Percentiles rank a stretch among this genome's conserved stretches.
Conservation (phyloP, 495 filamentous ascomycete genomes). For the Neurospora sp. region DNA sequence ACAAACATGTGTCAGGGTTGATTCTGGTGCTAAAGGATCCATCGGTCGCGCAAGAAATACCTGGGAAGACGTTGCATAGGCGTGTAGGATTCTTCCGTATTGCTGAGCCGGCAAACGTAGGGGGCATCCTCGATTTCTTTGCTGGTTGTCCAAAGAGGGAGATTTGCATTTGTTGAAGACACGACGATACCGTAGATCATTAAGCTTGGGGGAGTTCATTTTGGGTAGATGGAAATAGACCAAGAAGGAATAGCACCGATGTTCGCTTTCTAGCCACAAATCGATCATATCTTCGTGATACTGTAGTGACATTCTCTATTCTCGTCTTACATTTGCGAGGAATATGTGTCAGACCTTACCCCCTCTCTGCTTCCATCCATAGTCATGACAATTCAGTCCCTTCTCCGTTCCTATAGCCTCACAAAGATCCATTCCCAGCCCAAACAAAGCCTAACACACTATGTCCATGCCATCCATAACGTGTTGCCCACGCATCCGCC, state of each 20-base stretch:
- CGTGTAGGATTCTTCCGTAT: background rate
- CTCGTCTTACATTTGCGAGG: background rate
- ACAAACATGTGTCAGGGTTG: background rate
- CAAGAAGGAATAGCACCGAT: background rate
- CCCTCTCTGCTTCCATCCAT: background rate
- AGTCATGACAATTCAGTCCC: background rate
- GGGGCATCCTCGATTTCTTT: background rate
- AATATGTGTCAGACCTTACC: background rate
- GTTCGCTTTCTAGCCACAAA: background rate
- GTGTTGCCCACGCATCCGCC: background rate
- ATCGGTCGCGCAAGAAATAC: background rate
- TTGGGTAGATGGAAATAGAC: background rate
- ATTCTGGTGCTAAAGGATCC: background rate
- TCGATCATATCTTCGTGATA: background rate
- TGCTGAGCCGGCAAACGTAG: background rate
- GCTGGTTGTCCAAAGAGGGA: background rate
- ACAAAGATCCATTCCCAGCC: background rate
- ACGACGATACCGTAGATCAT: background rate
- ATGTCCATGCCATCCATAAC: background rate
- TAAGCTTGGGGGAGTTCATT: background rate
- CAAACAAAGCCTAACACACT: background rate
- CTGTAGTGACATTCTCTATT: background rate
- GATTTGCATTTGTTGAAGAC: background rate
- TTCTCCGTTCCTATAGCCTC: background rate
- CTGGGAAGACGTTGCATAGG: background rate